These are phyloP conservation scores for Umbelopsis vinacea DNA, from an alignment of 192 early-diverging fungal genomes.

Conservation along the genomic window DNA sequence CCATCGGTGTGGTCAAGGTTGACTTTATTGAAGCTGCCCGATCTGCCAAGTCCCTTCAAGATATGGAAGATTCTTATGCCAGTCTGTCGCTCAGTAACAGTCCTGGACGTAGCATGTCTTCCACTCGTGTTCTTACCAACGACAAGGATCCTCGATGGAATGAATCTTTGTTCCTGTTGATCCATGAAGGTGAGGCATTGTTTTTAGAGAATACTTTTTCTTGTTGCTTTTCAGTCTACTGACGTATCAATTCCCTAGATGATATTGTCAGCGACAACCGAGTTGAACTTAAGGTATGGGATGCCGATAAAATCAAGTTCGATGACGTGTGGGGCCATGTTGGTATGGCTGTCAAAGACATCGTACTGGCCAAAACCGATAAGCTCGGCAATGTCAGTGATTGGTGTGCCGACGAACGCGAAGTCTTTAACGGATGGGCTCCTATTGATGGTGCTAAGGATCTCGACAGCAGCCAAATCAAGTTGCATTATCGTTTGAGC, in stretches of 20 bases:
- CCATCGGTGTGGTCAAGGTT: constrained; percentile 38
- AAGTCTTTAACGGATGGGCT: constrained; percentile 34
- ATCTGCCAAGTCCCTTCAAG: constrained; percentile 18
- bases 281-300: constrained; percentile 37
- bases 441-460: constrained; percentile 33
- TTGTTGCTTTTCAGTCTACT: too few relatives aligned
- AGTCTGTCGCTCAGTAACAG: constrained; percentile 27
- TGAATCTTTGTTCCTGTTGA: constrained; percentile 28
- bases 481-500: constrained; percentile 28
- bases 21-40: constrained; percentile 31
- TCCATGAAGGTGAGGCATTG: constrained; percentile 21
- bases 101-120: constrained; percentile 25
- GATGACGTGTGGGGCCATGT: constrained; percentile 32
- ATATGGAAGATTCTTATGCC: constrained; percentile 35
- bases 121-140: constrained; percentile 34
- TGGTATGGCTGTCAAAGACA: constrained; percentile 25
- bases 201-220: neutral
- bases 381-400: constrained; percentile 27
- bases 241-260: neutral
- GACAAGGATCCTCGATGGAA: constrained; percentile 36
- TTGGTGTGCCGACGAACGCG: constrained; percentile 26
- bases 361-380: constrained; percentile 16
- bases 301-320: constrained; percentile 35
- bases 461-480: constrained; percentile 24
- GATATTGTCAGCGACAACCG: constrained; percentile 27